Conservation (phyloP, 2,329 filamentous ascomycete genomes). For the Aureobasidium namibiae region DNA sequence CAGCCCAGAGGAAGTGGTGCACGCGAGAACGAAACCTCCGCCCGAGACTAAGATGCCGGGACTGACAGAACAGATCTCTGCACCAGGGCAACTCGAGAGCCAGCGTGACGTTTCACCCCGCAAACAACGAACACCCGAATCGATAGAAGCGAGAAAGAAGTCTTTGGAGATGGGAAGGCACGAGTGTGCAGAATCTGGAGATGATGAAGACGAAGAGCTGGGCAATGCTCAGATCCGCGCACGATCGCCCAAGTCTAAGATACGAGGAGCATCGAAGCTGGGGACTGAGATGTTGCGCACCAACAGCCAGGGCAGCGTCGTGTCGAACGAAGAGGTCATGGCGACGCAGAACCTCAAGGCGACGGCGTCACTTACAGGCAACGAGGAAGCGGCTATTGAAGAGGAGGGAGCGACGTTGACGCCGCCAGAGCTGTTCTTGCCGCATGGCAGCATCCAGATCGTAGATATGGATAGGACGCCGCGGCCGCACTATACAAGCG, state of each 20-base stretch:
- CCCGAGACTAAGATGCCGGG: constrained; percentile 37
- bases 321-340: constrained; percentile 39
- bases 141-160: constrained; percentile 65
- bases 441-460: constrained; percentile 35
- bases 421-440: constrained; percentile 43
- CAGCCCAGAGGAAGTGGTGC: constrained; percentile 40
- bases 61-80: constrained; percentile 57
- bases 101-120: constrained; percentile 37
- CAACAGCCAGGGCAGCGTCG: constrained; percentile 78
- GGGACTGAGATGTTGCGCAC: constrained; percentile 98
- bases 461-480: constrained; percentile 10
- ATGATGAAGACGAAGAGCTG: constrained; percentile 90
- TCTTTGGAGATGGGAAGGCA: constrained; percentile 62
- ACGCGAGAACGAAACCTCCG: constrained; percentile 16
- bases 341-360: constrained; percentile 13
- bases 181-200: constrained; percentile 72
- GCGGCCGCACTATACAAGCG: neutral
- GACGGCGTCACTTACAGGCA: neutral
- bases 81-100: constrained; percentile 42
- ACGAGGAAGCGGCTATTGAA: constrained; percentile 16
- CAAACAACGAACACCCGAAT: constrained; percentile 63
- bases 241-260: constrained; percentile 45
- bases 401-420: constrained; percentile 34
- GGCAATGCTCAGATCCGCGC: constrained; percentile 47
- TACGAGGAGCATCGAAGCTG: constrained; percentile 69